Evolutionary conservation across 164 flowering plant species (phyloP).

Genomic region (Magnolia changhungtana): DNA sequence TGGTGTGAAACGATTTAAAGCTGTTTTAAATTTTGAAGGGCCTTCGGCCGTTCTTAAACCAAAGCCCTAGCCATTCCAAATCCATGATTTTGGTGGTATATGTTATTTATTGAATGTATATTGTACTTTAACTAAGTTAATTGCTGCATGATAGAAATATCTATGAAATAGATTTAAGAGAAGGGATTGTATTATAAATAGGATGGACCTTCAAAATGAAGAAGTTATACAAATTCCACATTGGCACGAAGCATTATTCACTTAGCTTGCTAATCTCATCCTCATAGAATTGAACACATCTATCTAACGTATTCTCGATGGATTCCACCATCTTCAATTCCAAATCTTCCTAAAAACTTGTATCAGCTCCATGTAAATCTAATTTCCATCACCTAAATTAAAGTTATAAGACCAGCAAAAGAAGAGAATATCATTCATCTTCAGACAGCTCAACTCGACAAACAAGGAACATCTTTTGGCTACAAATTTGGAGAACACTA

Average conservation of each 20-base stretch:
- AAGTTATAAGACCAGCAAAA: background rate
- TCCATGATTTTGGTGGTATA: too few species aligned
- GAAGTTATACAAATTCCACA: conserved; percentile 94
- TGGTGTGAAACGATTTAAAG: too few species aligned
- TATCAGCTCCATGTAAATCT: conserved; percentile 76
- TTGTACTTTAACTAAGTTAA: too few species aligned
- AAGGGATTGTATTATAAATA: background rate
- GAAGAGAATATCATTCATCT: background rate
- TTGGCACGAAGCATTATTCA: conserved; percentile 90
- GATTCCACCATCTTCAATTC: conserved; percentile 82
- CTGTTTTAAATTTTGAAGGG: too few species aligned
- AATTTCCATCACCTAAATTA: conserved; percentile 79
- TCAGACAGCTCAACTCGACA: background rate
- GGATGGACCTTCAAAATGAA: conserved; percentile 82
- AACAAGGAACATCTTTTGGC: background rate
- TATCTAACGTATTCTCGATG: conserved; percentile 83
- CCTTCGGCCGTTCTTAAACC: too few species aligned
- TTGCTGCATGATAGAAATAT: too few species aligned
- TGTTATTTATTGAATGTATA: too few species aligned
- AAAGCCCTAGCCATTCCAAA: too few species aligned
- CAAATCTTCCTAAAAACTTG: conserved; percentile 90
- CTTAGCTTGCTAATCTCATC: conserved; percentile 97
- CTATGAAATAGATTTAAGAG: too few species aligned
- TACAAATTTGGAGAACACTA: conserved; percentile 5
- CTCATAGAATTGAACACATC: conserved; percentile 90